phyloP scores from a whole-genome alignment of 2,329 filamentous ascomycete genomes.

The Drechslerella stenobrocha region DNA sequence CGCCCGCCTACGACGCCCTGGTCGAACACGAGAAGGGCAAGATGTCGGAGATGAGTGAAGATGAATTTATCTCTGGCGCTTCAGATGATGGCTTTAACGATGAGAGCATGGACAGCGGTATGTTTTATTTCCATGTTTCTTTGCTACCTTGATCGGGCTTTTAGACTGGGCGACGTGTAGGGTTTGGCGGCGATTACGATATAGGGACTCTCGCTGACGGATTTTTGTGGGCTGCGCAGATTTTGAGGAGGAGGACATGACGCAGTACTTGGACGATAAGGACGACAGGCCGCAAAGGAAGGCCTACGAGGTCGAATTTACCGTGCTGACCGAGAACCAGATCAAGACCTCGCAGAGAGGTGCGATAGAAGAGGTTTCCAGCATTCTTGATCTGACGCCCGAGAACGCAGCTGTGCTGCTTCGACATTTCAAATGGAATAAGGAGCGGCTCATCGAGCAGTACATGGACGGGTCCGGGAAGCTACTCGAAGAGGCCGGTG shows the following conservation, averaged over 20 bases:
- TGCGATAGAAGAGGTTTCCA: constrained; percentile 85
- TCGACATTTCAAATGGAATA: constrained; percentile 91
- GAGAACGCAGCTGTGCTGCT: constrained; percentile 90
- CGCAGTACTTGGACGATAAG: constrained; percentile 69
- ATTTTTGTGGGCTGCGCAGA: constrained; percentile 56
- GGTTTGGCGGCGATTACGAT: constrained; percentile 3
- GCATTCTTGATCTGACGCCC: constrained; percentile 83
- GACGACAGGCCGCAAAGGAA: constrained; percentile 71
- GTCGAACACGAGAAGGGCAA: constrained; percentile 41
- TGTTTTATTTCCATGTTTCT: constrained; percentile 10
- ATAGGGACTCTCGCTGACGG: constrained; percentile 15
- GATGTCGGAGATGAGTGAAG: constrained; percentile 52
- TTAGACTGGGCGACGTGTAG: background rate
- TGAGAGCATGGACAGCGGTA: constrained; percentile 55
- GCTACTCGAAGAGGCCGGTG: constrained; percentile 79
- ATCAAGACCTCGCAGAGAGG: constrained; percentile 83
- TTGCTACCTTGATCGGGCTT: background rate
- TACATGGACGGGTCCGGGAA: constrained; percentile 89
- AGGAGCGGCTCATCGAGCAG: constrained; percentile 88
- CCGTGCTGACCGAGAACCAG: constrained; percentile 75
- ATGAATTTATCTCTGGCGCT: constrained; percentile 52
- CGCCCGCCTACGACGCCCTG: constrained; percentile 40
- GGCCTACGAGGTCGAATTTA: constrained; percentile 81
- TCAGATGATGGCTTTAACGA: constrained; percentile 59
- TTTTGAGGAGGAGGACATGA: constrained; percentile 63